Evolutionary conservation across 1,284 basidiomycete species (phyloP), one percentile per base, ranked within the genome.

Genomic region (Sporisorium iseilematis-ciliati): DNA sequence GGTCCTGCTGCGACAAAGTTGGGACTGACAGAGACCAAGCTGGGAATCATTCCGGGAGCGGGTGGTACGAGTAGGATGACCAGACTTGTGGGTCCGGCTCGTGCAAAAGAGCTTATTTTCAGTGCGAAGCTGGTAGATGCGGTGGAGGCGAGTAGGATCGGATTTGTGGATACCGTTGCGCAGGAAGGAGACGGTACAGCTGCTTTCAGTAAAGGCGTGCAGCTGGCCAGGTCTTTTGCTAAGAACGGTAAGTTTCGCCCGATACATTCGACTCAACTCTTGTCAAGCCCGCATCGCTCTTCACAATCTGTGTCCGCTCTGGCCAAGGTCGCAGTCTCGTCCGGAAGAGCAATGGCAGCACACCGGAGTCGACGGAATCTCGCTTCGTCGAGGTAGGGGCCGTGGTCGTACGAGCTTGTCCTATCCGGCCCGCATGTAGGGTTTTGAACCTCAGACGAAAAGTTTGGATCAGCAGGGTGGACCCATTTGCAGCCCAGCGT

Each of bases 21-120:
- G 52, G 92, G 93, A 3, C 86, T 95, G 14, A 92, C 93, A 3
- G 93, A 95, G 86, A 91, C 91, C 3, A 89, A 91, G 58, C 88
- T 96, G 21, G 95, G 94, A 6, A 97, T 97, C 75, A 97, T 97
- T 62, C 95, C 95, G 14, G 95, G 95, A 10, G 78, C 78, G 7
- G 78, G 78, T 7, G 78, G 78, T 1, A 97, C 95, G 0, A 94
- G 95, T 81, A 89, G 95, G 38, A 89, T 92, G 20, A 91, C 93
- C 2, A 90, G 93, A 46, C 86, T 97, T 21, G 86, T 97, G 11
- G 95, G 95, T 1, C 85, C 91, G 21, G 88, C 93, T 43, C 92
- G 90, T 84, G 91, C 95, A 7, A 97, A 97, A 85, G 92, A 95
- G 79, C 87, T 95, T 42, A 92, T 95, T 63, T 94, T 92, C 83